These are phyloP conservation scores for Metschnikowia vanudenii DNA, from an alignment of 805 yeast genomes.

Conservation along the genomic window DNA sequence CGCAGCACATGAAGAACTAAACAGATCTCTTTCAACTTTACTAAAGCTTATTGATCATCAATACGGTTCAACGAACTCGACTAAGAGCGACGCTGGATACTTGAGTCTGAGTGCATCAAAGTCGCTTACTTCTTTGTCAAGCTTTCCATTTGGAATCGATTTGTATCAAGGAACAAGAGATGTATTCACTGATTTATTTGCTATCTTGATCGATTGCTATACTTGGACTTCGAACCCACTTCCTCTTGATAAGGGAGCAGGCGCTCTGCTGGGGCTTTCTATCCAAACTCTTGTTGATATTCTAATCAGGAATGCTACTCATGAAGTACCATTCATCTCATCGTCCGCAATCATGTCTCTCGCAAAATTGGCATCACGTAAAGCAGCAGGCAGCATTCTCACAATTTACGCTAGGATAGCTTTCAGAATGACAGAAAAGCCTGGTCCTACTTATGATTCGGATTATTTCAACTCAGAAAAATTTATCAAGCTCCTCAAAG, in stretches of 20 bases:
- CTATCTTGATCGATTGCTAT: conserved; percentile 64
- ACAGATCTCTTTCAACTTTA: conserved; percentile 53
- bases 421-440: conserved; percentile 74
- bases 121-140: conserved; percentile 40
- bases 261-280: conserved; percentile 45
- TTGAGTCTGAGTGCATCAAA: conserved; percentile 21
- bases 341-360: conserved; percentile 63
- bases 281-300: conserved; percentile 71
- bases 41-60: conserved; percentile 59
- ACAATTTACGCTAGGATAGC: conserved; percentile 77
- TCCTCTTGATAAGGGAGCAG: conserved; percentile 39
- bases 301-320: conserved; percentile 73
- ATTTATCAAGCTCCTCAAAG: conserved; percentile 56
- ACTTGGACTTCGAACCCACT: conserved; percentile 58
- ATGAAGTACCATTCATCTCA: conserved; percentile 60
- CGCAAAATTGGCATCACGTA: conserved; percentile 62
- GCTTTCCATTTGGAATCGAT: conserved; percentile 40
- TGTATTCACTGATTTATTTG: conserved; percentile 58
- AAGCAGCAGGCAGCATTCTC: conserved; percentile 67
- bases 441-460: conserved; percentile 52
- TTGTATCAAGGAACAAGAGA: conserved; percentile 34
- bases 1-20: conserved; percentile 68
- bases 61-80: conserved; percentile 43
- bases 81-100: conserved; percentile 14
- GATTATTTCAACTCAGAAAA: conserved; percentile 61